phyloP scores from a whole-genome alignment of 441 rosid species.

The Croton setiger region DNA sequence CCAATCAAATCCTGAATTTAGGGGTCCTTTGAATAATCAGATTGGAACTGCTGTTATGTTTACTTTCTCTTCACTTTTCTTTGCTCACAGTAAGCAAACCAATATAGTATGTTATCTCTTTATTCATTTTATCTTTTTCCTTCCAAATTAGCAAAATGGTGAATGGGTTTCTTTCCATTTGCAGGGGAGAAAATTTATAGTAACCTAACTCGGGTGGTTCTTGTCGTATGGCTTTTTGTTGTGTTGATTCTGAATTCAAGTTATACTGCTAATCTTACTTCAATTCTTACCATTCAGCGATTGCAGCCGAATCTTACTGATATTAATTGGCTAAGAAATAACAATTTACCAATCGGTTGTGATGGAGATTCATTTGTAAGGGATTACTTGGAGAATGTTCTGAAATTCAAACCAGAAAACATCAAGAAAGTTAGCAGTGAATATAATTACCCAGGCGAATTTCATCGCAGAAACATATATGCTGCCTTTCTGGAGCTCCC shows the following conservation, averaged over 20 bases:
- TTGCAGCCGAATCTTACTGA: slow-evolving; percentile 30
- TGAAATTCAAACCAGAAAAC: slow-evolving; percentile 25
- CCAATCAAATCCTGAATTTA: slow-evolving; percentile 29
- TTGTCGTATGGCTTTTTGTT: slow-evolving; percentile 49
- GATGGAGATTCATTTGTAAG: slow-evolving; percentile 40
- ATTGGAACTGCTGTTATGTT: slow-evolving; percentile 33
- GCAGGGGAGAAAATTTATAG: slow-evolving; percentile 41
- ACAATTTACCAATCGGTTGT: slow-evolving; percentile 32
- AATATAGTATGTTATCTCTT: background rate
- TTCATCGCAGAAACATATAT: slow-evolving; percentile 19
- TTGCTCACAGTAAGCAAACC: slow-evolving; percentile 45
- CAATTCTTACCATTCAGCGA: slow-evolving; percentile 43
- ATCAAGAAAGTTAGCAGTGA: slow-evolving; percentile 19
- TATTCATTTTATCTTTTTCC: background rate
- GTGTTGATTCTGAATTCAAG: slow-evolving; percentile 45
- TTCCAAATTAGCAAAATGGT: background rate
- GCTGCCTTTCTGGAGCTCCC: slow-evolving; percentile 54
- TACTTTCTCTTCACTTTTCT: slow-evolving; percentile 42
- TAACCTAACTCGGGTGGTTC: slow-evolving; percentile 38
- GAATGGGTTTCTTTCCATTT: background rate
- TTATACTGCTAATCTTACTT: slow-evolving; percentile 52
- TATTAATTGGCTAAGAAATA: slow-evolving; percentile 27
- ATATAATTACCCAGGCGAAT: slow-evolving; percentile 14
- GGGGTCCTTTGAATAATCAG: slow-evolving; percentile 33
- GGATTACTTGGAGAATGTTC: slow-evolving; percentile 27